phyloP scores from a whole-genome alignment of 495 filamentous ascomycete genomes.

The Darksidea phi region DNA sequence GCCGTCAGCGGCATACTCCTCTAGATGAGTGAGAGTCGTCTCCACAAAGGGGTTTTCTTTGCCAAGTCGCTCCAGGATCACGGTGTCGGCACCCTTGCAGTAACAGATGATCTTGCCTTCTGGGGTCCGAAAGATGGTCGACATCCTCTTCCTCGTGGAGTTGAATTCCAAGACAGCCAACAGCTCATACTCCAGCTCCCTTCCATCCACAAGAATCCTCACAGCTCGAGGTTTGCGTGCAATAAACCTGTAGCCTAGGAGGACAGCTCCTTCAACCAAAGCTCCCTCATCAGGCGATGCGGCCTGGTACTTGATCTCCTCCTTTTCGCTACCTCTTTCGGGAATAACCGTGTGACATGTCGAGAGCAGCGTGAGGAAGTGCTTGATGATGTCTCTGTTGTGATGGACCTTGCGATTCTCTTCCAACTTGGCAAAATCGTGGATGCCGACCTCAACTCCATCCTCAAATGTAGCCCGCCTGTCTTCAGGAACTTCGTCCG shows the following conservation, averaged over 20 bases:
- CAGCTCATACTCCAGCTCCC: slow-evolving; percentile 81
- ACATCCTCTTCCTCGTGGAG: slow-evolving; percentile 97
- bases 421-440: slow-evolving; percentile 77
- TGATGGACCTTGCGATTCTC: slow-evolving; percentile 73
- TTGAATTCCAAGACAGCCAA: slow-evolving; percentile 98
- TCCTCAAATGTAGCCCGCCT: slow-evolving; percentile 74
- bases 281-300: slow-evolving; percentile 97
- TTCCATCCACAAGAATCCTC: slow-evolving; percentile 68
- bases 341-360: slow-evolving; percentile 99
- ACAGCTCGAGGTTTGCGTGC: slow-evolving; percentile 87
- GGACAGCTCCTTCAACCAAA: slow-evolving; percentile 85
- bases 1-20: slow-evolving; percentile 97
- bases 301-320: slow-evolving; percentile 92
- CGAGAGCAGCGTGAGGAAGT: slow-evolving; percentile 83
- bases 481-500: slow-evolving; percentile 90
- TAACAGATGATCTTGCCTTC: slow-evolving; percentile 93
- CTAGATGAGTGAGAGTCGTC: slow-evolving; percentile 82
- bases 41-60: slow-evolving; percentile 77
- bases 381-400: slow-evolving; percentile 70
- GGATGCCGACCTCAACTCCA: slow-evolving; percentile 73
- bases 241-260: slow-evolving; percentile 82
- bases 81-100: slow-evolving; percentile 96
- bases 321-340: slow-evolving; percentile 73
- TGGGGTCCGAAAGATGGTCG: slow-evolving; percentile 91
- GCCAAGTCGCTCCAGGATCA: slow-evolving; percentile 85